A percentile compares a stretch with the other conserved stretches of the same genome.
Evolutionary conservation across 2,329 filamentous ascomycete species (phyloP).

Genomic region (Aspergillus sp.): DNA sequence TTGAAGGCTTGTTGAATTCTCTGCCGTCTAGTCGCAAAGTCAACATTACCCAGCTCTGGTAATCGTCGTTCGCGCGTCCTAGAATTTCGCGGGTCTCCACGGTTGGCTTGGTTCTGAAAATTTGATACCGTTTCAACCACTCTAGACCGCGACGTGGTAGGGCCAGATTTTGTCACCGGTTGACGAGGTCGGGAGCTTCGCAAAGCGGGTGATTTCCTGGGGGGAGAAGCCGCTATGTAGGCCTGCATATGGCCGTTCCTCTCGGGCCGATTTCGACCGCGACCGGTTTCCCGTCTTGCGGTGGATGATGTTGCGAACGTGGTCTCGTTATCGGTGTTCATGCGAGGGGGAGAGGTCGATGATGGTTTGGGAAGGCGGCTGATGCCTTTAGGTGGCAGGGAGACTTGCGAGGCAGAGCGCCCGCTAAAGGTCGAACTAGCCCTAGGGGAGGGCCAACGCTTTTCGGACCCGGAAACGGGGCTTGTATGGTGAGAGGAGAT

Average conservation of each 20-base stretch:
- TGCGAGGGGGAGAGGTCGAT: conserved; percentile 18
- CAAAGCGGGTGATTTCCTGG: conserved; percentile 72
- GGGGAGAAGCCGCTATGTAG: conserved; percentile 65
- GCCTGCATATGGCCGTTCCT: conserved; percentile 63
- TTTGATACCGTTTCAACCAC: conserved; percentile 54
- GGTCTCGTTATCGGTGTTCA: conserved; percentile 17
- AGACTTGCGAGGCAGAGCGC: conserved; percentile 22
- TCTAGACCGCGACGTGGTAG: conserved; percentile 65
- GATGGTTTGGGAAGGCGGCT: conserved; percentile 38
- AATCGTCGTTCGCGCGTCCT: conserved; percentile 40
- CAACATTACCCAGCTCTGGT: conserved; percentile 67
- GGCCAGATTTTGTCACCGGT: conserved; percentile 69
- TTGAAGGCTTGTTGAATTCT: conserved; percentile 81
- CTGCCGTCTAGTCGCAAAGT: conserved; percentile 77
- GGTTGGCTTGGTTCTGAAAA: conserved; percentile 34
- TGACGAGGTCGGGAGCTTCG: conserved; percentile 78
- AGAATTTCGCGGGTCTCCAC: conserved; percentile 25
- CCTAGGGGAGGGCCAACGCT: conserved; percentile 31
- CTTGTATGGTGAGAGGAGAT: conserved; percentile 36
- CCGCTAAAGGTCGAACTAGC: conserved; percentile 29
- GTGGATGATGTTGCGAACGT: conserved; percentile 29
- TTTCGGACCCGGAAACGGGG: conserved; percentile 37
- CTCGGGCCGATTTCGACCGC: conserved; percentile 35
- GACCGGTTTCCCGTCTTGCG: conserved; percentile 29
- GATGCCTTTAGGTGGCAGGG: conserved; percentile 34